phyloP scores from a whole-genome alignment of 768 basidiomycete species.

The Hortiboletus flavorubellus region DNA sequence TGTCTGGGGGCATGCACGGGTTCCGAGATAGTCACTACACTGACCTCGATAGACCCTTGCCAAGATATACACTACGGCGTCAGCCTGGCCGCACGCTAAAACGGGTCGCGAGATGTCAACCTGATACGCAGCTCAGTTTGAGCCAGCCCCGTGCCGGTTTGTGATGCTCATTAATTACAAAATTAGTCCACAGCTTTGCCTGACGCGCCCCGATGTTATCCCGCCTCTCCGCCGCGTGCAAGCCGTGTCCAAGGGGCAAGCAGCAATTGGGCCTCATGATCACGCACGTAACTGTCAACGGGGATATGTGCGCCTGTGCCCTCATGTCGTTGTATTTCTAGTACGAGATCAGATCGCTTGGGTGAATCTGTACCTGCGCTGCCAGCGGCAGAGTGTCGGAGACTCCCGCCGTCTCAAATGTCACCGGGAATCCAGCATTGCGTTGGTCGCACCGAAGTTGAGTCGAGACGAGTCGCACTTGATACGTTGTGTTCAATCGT shows the following conservation, averaged over 20 bases:
- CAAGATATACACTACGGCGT: neutral
- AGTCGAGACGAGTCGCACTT: neutral
- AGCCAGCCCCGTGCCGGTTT: neutral
- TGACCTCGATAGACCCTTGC: neutral
- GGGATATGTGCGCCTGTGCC: neutral
- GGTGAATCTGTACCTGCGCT: neutral
- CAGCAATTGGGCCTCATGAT: too few species aligned
- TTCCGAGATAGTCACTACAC: neutral
- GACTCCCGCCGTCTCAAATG: neutral
- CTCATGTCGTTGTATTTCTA: neutral
- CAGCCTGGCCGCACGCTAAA: neutral
- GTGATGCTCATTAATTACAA: neutral
- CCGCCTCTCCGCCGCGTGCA: neutral
- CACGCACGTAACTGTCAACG: too few species aligned
- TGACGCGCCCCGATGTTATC: neutral
- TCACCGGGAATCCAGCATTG: neutral
- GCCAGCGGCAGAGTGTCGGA: neutral
- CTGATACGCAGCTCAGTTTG: neutral
- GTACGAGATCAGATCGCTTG: neutral
- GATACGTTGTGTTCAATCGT: neutral
- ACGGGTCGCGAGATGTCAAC: neutral
- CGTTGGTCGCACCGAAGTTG: neutral
- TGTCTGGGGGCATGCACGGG: conserved; percentile 5
- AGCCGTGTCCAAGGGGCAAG: too few species aligned
- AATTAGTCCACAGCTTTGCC: neutral